These are phyloP conservation scores for Botrytis aclada DNA, from an alignment of 2,329 filamentous ascomycete species.

Conservation along the genomic window DNA sequence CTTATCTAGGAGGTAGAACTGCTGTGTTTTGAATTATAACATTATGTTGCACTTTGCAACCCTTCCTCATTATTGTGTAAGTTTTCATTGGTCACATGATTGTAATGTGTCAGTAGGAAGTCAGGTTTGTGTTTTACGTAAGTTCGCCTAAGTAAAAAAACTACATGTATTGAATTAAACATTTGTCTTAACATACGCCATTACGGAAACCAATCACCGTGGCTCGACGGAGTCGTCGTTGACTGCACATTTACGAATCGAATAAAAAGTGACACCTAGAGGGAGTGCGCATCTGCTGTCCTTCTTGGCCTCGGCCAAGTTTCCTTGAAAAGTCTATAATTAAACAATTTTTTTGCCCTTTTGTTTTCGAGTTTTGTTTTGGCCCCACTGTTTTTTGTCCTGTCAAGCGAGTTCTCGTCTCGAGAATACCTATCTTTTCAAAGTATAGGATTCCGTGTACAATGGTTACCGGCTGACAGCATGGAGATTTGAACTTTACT, in stretches of 20 bases:
- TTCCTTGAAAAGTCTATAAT: background rate
- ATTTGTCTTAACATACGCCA: background rate
- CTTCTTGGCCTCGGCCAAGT: background rate
- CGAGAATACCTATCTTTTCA: background rate
- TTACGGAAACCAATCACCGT: background rate
- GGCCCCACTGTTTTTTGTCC: background rate
- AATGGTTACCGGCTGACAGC: background rate
- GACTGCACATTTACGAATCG: background rate
- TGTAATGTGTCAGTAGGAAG: background rate
- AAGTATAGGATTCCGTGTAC: background rate
- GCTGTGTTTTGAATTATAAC: too few relatives aligned
- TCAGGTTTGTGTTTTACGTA: rapidly evolving
- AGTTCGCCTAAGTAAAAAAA: background rate
- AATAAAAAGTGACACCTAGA: background rate
- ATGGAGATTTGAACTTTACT: background rate
- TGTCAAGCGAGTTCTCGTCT: background rate
- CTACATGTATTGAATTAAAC: background rate
- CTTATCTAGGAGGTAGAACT: too few relatives aligned
- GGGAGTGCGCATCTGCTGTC: background rate
- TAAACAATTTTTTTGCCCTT: background rate
- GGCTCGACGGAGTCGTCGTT: background rate
- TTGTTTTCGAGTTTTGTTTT: background rate
- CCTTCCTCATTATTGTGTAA: too few relatives aligned
- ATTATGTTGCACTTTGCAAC: too few relatives aligned
- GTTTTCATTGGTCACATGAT: background rate